Evolutionary conservation across 2,329 filamentous ascomycete species (phyloP).

Genomic region (Coniella vitis): DNA sequence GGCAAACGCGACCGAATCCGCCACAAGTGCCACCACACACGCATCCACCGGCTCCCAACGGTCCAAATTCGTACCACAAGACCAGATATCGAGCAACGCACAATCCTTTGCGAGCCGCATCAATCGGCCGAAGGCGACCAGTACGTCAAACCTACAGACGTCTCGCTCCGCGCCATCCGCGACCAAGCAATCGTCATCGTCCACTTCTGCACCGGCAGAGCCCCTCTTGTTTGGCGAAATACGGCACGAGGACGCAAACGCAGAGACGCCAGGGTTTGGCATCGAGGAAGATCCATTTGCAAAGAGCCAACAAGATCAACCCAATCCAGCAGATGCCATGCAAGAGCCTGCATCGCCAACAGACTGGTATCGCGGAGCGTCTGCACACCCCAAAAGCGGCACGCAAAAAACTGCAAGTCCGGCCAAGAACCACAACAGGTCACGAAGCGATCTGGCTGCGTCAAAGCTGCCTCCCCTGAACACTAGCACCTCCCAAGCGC

Average conservation of each 20-base stretch:
- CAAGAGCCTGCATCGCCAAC: slow-evolving; percentile 58
- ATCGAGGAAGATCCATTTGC: slow-evolving; percentile 44
- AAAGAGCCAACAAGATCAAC: slow-evolving; percentile 46
- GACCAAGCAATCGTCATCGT: slow-evolving; percentile 25
- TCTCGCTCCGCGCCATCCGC: slow-evolving; percentile 30
- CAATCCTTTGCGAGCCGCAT: slow-evolving; percentile 56
- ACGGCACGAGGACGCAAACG: slow-evolving; percentile 49
- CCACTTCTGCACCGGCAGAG: slow-evolving; percentile 30
- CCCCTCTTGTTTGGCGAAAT: slow-evolving; percentile 71
- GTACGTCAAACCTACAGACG: slow-evolving; percentile 28
- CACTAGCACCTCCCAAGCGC: slow-evolving; percentile 6
- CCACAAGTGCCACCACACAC: slow-evolving; percentile 20
- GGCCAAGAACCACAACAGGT: slow-evolving; percentile 38
- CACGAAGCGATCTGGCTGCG: slow-evolving; percentile 54
- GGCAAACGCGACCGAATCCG: slow-evolving; percentile 25
- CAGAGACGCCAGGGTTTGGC: slow-evolving; percentile 51
- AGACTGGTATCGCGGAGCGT: slow-evolving; percentile 51
- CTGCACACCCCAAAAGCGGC: slow-evolving; percentile 20
- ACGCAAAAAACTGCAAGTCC: slow-evolving; percentile 24
- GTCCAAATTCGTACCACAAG: slow-evolving; percentile 41
- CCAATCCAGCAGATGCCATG: slow-evolving; percentile 50
- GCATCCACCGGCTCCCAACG: slow-evolving; percentile 34
- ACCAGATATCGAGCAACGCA: slow-evolving; percentile 45
- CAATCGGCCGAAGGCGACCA: slow-evolving; percentile 41
- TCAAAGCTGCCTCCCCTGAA: slow-evolving; percentile 9